Conservation (phyloP, 2,329 filamentous ascomycete genomes). For the Penicillium sp. region DNA sequence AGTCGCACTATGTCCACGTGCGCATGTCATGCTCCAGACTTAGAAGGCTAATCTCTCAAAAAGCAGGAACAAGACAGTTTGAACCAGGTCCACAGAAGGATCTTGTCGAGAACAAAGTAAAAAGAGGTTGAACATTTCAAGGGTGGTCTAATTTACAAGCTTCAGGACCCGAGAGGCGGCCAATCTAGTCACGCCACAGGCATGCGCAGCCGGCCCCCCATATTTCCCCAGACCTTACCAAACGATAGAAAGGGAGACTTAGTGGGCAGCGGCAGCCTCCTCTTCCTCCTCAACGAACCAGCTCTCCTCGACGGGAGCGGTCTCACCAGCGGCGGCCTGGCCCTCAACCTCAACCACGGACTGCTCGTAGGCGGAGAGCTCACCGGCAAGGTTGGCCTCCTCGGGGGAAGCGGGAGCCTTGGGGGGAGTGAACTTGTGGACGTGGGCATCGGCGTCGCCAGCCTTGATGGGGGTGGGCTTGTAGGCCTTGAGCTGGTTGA, state of each 20-base stretch:
- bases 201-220: conserved; percentile 26
- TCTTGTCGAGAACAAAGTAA: conserved; percentile 12
- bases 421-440: conserved; percentile 81
- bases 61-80: background rate
- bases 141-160: conserved; percentile 30
- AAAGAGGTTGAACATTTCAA: conserved; percentile 24
- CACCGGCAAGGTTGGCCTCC: conserved; percentile 87
- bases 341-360: conserved; percentile 87
- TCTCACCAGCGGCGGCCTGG: conserved; percentile 64
- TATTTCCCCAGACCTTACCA: conserved; percentile 30
- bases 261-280: conserved; percentile 48
- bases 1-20: background rate
- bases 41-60: background rate
- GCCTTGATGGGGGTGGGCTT: conserved; percentile 83
- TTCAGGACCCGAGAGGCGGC: conserved; percentile 28
- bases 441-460: conserved; percentile 83
- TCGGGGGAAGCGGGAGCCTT: conserved; percentile 85
- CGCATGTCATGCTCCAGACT: background rate
- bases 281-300: conserved; percentile 81
- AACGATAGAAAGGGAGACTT: conserved; percentile 28
- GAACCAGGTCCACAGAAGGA: background rate
- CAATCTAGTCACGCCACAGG: conserved; percentile 17
- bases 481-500: conserved; percentile 93
- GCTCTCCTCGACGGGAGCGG: conserved; percentile 62
- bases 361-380: conserved; percentile 95